Evolutionary conservation across 202 grass and related monocot genomes (phyloP), one percentile per base, ranked within the genome.

Genomic region (Thinopyrum obtusiflorum): DNA sequence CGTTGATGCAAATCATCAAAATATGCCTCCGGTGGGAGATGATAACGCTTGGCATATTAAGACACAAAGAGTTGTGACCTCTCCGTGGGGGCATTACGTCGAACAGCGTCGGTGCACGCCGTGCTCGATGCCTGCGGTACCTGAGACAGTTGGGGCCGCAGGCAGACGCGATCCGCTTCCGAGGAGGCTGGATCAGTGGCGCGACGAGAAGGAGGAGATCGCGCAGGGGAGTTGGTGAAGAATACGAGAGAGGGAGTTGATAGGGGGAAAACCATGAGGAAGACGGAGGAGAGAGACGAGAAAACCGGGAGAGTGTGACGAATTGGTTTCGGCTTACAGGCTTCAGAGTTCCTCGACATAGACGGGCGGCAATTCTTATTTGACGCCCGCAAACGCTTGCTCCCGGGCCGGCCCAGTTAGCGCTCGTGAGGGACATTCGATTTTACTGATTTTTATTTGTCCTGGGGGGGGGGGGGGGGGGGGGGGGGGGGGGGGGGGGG

Each of bases 71-170:
- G 10, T 1, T 5, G 36, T 25, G 63, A 31, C 80, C 89, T 77
- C 61, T 55, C 27, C 28, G 47, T 6, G 10, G 76, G 69, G 70
- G 81, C 81, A 87, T 84, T 76, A 10, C 81, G 63, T 87, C 89
- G 76, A 87, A 25, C 85, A 87, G 7, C 27, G 0, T 36, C 7
- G 44, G 8, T 24, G 79, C 86, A 69, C 20, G 27, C 8, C 2
- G 18, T 14, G 3, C 12, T 26, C 60, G 21, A 51, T 33, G 15
- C n/a, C 61, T 57, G 31, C 7, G 7, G 18, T n/a, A n/a, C 18
- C 20, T 9, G 20, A 59, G 53, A 59, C 53, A 9, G 18, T 39
- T 20, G 5, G 10, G 12, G 11, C 32, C 17, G 47, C 27, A 8
- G 20, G 7, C 80, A 14, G 0, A 27, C 7, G 0, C 32, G 6